Evolutionary conservation across 495 filamentous ascomycete genomes (phyloP).

Genomic region (Penicillium silybi): DNA sequence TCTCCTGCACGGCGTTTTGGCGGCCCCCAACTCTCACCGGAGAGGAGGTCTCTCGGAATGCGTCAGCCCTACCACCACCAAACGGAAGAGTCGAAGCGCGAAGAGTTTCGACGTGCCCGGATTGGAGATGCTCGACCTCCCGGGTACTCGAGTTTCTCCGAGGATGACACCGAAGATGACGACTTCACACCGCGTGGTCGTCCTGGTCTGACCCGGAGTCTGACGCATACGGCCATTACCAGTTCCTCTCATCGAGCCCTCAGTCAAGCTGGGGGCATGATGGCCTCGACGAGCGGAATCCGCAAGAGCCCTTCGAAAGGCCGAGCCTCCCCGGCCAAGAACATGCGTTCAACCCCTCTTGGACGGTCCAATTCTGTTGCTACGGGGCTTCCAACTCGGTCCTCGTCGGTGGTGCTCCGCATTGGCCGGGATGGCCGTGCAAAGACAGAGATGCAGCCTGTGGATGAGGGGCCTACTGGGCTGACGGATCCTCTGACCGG

Average conservation of each 20-base stretch:
- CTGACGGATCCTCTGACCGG: conserved; percentile 38
- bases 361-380: conserved; percentile 31
- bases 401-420: conserved; percentile 57
- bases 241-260: conserved; percentile 26
- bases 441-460: conserved; percentile 62
- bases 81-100: conserved; percentile 51
- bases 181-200: conserved; percentile 43
- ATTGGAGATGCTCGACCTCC: conserved; percentile 3
- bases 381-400: conserved; percentile 30
- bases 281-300: conserved; percentile 37
- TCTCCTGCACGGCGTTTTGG: conserved; percentile 48
- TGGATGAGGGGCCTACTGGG: conserved; percentile 42
- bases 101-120: conserved; percentile 45
- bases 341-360: conserved; percentile 27
- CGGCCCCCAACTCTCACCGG: conserved; percentile 34
- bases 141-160: conserved; percentile 20
- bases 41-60: conserved; percentile 27
- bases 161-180: conserved; percentile 40
- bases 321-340: conserved; percentile 38
- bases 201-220: conserved; percentile 57
- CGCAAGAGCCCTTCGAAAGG: conserved; percentile 46
- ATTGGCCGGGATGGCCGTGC: conserved; percentile 71
- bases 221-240: conserved; percentile 41
- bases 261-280: conserved; percentile 27
- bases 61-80: conserved; percentile 59